Evolutionary conservation across 306 rosid genomes (phyloP), one percentile per base, ranked within the genome.

Genomic region (Sesbania bispinosa): DNA sequence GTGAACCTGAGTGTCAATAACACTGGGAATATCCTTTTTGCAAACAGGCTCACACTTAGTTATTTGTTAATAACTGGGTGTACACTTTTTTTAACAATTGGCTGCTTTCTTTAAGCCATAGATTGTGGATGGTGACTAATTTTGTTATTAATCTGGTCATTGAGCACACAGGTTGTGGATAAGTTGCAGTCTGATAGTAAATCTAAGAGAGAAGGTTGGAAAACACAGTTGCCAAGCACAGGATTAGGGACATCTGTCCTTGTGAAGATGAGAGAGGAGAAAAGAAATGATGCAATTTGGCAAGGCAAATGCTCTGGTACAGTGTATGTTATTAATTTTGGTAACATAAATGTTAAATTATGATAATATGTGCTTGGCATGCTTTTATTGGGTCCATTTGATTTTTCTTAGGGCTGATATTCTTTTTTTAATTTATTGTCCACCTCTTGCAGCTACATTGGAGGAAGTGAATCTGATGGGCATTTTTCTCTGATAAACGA

Each of bases 231-330:
- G 82, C 94, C 96, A 6, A 67, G 78, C 59, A 45, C 60, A 29
- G 97, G 98, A 59, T 75, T 93, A 38, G 94, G 96, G 60, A 67
- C 33, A 26, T 87, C 69, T 72, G 90, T 87, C 81, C 63, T 93
- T 36, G 89, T 85, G 45, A 82, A 67, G 50, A 79, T 93, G 98
- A 86, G 80, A 46, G 87, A 84, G 38, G 96, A 88, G 83, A 93
- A 93, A 76, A 73, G 51, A 66, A 88, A 86, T 0, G 97, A 93
- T 75, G 88, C 62, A 21, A 82, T 38, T 77, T 93, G 98, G 98
- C 94, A 88, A 72, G 98, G 98, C 47, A 93, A 90, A 93, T 93
- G 98, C 87, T 93, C 97, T 48, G 98, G 98, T 81, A 88, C 98
- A 83, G 97, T 93, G 98, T 93, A 93, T 80, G 97, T 93, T 84